These are phyloP conservation scores for Wickerhamomyces mucosus DNA, from an alignment of 805 yeast species.

Conservation along the genomic window DNA sequence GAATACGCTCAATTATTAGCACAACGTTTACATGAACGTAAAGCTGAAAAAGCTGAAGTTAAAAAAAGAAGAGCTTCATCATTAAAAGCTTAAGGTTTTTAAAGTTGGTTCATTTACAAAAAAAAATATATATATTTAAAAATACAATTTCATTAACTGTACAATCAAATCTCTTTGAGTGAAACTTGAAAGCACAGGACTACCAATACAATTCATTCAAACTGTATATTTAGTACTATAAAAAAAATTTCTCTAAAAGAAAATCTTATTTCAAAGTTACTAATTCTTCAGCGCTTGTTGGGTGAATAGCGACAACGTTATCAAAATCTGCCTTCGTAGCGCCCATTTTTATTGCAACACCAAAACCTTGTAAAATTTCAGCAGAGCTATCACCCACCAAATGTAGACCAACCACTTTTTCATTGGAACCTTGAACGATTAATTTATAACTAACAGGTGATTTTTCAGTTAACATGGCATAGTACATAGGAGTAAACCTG, in stretches of 20 bases:
- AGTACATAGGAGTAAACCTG: constrained; percentile 85
- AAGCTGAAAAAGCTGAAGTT: constrained; percentile 97
- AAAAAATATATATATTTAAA: too few relatives aligned
- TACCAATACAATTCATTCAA: too few relatives aligned
- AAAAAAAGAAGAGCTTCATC: constrained; percentile 99
- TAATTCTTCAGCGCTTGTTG: constrained; percentile 95
- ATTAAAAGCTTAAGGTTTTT: constrained; percentile 65
- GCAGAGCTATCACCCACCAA: constrained; percentile 84
- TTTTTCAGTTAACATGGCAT: constrained; percentile 72
- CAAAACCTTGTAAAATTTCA: constrained; percentile 96
- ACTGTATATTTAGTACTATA: too few relatives aligned
- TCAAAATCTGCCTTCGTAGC: constrained; percentile 96
- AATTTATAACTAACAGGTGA: constrained; percentile 84
- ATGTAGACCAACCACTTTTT: constrained; percentile 93
- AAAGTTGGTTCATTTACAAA: too few relatives aligned
- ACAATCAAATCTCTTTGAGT: too few relatives aligned
- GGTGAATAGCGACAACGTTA: constrained; percentile 95
- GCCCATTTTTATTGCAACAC: constrained; percentile 98
- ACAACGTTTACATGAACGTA: constrained; percentile 95
- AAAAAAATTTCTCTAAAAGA: too few relatives aligned
- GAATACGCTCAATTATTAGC: constrained; percentile 99
- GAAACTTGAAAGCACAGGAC: too few relatives aligned
- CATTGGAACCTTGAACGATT: constrained; percentile 67
- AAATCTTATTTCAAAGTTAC: constrained; percentile 48
- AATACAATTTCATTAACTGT: too few relatives aligned